Evolutionary conservation across 805 yeast species (phyloP), one percentile per base, ranked within the genome.

Genomic region (Schwanniomyces vanrijiae): DNA sequence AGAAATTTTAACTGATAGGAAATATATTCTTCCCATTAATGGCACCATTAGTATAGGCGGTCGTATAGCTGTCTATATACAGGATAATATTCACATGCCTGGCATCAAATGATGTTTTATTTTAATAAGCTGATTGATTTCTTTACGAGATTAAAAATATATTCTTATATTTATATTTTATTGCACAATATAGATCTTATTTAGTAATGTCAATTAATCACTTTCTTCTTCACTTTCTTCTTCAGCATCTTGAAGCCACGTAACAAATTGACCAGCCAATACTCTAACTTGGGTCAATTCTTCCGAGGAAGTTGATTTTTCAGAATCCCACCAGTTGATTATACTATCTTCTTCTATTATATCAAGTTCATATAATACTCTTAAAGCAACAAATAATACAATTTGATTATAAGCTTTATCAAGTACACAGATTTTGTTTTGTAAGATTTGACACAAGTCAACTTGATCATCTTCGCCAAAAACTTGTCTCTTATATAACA

Each of bases 161-260:
- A 34, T 16, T 6, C 10, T 9, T 34, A 11, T 34, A 34, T 34
- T 18, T 16, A 16, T 5, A 14, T 28, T 25, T 28, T 28, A 28
- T 28, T 13, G 4, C 7, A 14, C 20, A 6, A 8, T 31, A 31
- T 31, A 13, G 39, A 11, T 7, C 18, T 20, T 19, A 37, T 13
- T 9, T 37, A 37, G 16, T 21, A 37, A 5, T 5, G n/a, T 21
- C 9, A 20, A 20, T 19, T 45, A 45, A 37, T 73, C 77, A 34
- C 62, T 58, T 21, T 50, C 55, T 9, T 65, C 69, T 33, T 62
- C 62, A 40, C 64, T 64, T 56, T 83, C 90, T 51, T 81, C 86
- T 38, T 76, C 84, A 0, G 97, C 97, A 40, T 83, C 88, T 56
- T 79, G 78, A 49, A 92, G 76, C 97, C 97, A 91, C 16, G 84